A percentile compares a stretch with the other conserved stretches of the same genome.
phyloP scores from a whole-genome alignment of 2,329 filamentous ascomycete species.

The Hypoxylon sp. region DNA sequence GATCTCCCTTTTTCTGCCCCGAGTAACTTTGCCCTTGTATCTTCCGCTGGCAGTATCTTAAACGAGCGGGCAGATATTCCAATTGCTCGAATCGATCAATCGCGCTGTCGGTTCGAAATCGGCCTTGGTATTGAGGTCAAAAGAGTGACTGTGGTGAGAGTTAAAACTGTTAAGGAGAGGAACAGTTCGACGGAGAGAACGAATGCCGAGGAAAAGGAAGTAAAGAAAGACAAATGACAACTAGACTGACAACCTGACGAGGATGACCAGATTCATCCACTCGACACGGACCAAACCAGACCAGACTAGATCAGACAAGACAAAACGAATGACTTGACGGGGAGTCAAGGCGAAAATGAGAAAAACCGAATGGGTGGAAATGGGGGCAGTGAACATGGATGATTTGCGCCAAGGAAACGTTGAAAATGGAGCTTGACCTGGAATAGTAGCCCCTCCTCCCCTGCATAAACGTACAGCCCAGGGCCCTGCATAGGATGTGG shows the following conservation, averaged over 20 bases:
- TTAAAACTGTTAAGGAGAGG: constrained; percentile 13
- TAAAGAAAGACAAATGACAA: constrained; percentile 15
- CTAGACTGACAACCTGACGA: constrained; percentile 28
- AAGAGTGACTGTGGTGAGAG: constrained; percentile 47
- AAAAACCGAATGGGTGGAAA: constrained; percentile 46
- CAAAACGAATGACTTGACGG: constrained; percentile 30
- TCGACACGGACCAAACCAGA: constrained; percentile 36
- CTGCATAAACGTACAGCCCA: constrained; percentile 39
- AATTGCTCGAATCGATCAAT: constrained; percentile 18
- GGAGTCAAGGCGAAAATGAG: constrained; percentile 37
- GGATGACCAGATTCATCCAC: constrained; percentile 19
- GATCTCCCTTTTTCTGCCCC: background rate
- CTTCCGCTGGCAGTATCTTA: constrained; percentile 8
- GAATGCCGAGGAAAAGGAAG: constrained; percentile 21
- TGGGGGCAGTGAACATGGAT: background rate
- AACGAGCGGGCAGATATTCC: constrained; percentile 1
- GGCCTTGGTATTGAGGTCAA: constrained; percentile 23
- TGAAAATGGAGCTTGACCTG: constrained; percentile 42
- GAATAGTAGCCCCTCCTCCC: constrained; percentile 37
- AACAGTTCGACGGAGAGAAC: constrained; percentile 27
- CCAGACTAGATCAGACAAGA: constrained; percentile 24
- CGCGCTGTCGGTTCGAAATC: constrained; percentile 15
- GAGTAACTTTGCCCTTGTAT: constrained; percentile 10
- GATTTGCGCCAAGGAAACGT: constrained; percentile 3
- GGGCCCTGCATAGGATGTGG: constrained; percentile 22